Conservation (phyloP, 768 basidiomycete genomes). For the Boletus pseudopeckii region DNA sequence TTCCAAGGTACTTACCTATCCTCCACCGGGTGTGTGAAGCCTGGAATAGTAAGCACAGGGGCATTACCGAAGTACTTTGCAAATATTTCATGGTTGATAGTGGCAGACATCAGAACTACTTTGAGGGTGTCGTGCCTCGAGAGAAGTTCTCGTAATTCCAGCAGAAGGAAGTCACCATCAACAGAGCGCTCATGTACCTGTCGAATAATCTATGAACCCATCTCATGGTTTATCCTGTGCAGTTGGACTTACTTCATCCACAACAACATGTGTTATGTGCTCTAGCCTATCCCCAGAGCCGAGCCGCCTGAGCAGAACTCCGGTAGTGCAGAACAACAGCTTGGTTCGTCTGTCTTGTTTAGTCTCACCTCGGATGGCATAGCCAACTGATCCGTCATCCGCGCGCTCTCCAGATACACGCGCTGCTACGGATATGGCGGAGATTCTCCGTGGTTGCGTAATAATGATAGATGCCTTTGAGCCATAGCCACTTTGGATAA, state of each 20-base stretch:
- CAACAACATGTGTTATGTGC: conserved; percentile 77
- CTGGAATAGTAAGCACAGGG: conserved; percentile 81
- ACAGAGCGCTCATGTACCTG: conserved; percentile 91
- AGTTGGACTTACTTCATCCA: conserved; percentile 69
- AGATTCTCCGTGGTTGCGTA: conserved; percentile 87
- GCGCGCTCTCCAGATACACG: conserved; percentile 81
- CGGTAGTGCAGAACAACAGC: conserved; percentile 89
- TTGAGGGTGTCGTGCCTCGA: conserved; percentile 62
- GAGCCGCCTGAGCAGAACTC: conserved; percentile 81
- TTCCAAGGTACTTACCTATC: conserved; percentile 51
- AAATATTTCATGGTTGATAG: conserved; percentile 88
- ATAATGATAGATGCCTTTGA: conserved; percentile 72
- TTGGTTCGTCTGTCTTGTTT: conserved; percentile 65
- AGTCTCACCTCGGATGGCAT: conserved; percentile 85
- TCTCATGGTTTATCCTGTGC: not conserved
- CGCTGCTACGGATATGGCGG: conserved; percentile 84
- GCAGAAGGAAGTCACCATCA: conserved; percentile 84
- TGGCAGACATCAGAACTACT: conserved; percentile 90
- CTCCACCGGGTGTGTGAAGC: conserved; percentile 71
- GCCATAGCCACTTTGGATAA: conserved; percentile 60
- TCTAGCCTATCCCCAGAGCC: conserved; percentile 68
- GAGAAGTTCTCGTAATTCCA: conserved; percentile 78
- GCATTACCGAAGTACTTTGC: conserved; percentile 78
- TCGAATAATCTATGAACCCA: not conserved
- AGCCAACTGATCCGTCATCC: conserved; percentile 79